Conservation (phyloP, 257 asterid genomes). For the Misopates orontium region DNA sequence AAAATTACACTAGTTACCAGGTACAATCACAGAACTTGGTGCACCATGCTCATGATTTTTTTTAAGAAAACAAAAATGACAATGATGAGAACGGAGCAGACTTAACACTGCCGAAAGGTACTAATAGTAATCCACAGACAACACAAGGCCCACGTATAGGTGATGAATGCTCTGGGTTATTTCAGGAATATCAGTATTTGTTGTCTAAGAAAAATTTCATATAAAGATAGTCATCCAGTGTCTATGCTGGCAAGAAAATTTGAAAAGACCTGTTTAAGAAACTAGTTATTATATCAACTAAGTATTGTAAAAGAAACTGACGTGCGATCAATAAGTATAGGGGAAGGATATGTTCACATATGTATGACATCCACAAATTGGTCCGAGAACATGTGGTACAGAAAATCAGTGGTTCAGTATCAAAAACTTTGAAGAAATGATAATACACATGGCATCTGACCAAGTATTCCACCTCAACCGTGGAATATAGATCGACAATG, state of each 20-base stretch:
- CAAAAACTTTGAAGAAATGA: constrained; percentile 15
- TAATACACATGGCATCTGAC: constrained; percentile 14
- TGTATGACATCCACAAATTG: constrained; percentile 9
- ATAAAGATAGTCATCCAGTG: neutral
- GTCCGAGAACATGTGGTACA: neutral
- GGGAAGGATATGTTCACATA: neutral
- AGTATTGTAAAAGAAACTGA: neutral
- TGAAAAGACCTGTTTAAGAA: neutral
- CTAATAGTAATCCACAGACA: neutral
- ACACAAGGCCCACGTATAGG: neutral
- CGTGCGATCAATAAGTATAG: neutral
- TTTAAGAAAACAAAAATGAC: neutral
- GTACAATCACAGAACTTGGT: too few species aligned
- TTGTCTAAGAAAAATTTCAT: constrained; percentile 10
- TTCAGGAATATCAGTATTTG: neutral
- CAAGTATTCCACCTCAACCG: constrained; percentile 22
- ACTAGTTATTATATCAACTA: neutral
- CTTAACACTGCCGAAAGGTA: neutral
- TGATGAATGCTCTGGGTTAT: neutral
- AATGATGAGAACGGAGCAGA: neutral
- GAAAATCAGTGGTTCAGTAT: constrained; percentile 8
- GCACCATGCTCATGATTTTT: neutral
- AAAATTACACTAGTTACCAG: neutral
- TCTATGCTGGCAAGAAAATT: neutral
- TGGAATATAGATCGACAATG: constrained; percentile 19